Percentiles rank a stretch among this genome's conserved stretches.
phyloP scores from a whole-genome alignment of 2,329 filamentous ascomycete species.

The Penicillium vulpinum region DNA sequence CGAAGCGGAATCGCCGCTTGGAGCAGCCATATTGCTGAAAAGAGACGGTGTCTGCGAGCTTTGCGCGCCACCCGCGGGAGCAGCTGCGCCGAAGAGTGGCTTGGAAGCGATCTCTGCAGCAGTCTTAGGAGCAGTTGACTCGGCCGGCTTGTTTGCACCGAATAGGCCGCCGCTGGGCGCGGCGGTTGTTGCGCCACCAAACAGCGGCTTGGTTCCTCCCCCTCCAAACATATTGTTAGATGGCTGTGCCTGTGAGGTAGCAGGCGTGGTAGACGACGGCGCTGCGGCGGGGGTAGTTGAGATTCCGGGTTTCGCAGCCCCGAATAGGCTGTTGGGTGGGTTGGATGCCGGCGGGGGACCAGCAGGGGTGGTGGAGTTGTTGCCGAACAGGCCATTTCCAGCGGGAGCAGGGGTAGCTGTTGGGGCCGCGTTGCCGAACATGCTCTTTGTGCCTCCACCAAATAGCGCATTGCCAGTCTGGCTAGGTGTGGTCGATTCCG shows the following conservation, averaged over 20 bases:
- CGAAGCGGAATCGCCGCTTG: conserved; percentile 25
- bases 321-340: conserved; percentile 28
- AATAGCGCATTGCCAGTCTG: conserved; percentile 37
- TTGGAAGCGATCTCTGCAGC: conserved; percentile 29
- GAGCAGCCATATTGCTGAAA: conserved; percentile 31
- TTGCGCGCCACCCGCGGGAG: conserved; percentile 19
- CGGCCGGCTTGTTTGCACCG: conserved; percentile 33
- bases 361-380: conserved; percentile 52
- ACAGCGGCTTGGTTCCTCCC: conserved; percentile 29
- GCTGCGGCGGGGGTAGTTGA: conserved; percentile 23
- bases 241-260: conserved; percentile 32
- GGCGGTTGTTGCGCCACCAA: conserved; percentile 22
- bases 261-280: conserved; percentile 28
- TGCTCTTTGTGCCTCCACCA: conserved; percentile 29
- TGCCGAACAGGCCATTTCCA: conserved; percentile 38
- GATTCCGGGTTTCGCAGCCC: conserved; percentile 25
- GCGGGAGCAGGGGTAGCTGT: conserved; percentile 41
- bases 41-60: conserved; percentile 28
- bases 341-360: conserved; percentile 47
- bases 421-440: conserved; percentile 38
- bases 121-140: conserved; percentile 28
- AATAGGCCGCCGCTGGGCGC: conserved; percentile 30
- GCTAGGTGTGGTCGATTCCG: conserved; percentile 34
- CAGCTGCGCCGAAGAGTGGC: conserved; percentile 29
- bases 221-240: conserved; percentile 33